Base-by-base conservation (phyloP, 768 basidiomycete genomes). In the Russula dissimulans region DNA sequence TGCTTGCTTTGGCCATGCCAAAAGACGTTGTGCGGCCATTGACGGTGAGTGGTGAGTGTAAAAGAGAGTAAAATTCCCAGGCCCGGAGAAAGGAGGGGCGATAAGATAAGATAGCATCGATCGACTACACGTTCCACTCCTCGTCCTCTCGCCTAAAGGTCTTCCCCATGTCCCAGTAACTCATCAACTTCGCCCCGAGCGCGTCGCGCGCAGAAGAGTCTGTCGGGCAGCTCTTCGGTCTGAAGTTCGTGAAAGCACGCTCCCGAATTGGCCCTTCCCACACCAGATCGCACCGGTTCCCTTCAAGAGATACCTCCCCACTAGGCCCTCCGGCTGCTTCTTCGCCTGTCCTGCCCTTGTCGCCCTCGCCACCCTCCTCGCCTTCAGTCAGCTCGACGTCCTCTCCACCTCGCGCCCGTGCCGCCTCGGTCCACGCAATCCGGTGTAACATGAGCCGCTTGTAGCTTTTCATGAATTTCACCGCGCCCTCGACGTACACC, bases 101-200 rank as follows among this genome's bases (percentile, higher is more conserved):
- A 48, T 32, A 32, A 29, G 42, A 34, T 38, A 26, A 31, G 22
- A 26, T 26, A 26, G 36, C 31, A 18, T n/a, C 17, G 17, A 11
- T 31, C 38, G n/a, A 52, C 6, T 54, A 62, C 47, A 63, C 55
- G 29, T 52, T 52, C 66, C 84, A 65, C 59, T 90, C 87, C 65
- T 90, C 88, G 56, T 92, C 90, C 71, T 89, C 86, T 5, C 83
- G 80, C 70, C 83, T 89, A 83, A 86, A 91, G 68, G 89, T 88
- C 83, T 94, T 97, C 32, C 92, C 85, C 72, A 90, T 81, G 71
- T 97, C 95, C 95, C 95, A 98, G 70, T 93, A 89, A 0, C 91
- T 90, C 50, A 86, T 85, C 72, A 93, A 71, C 78, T 85, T 92
- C 60, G 82, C 79, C 1, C 95, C 95, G 31, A 98, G 77, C 52